Percentiles rank a stretch among this genome's conserved stretches.
Evolutionary conservation across 805 yeast species (phyloP).

Genomic region (Metschnikowia matae): DNA sequence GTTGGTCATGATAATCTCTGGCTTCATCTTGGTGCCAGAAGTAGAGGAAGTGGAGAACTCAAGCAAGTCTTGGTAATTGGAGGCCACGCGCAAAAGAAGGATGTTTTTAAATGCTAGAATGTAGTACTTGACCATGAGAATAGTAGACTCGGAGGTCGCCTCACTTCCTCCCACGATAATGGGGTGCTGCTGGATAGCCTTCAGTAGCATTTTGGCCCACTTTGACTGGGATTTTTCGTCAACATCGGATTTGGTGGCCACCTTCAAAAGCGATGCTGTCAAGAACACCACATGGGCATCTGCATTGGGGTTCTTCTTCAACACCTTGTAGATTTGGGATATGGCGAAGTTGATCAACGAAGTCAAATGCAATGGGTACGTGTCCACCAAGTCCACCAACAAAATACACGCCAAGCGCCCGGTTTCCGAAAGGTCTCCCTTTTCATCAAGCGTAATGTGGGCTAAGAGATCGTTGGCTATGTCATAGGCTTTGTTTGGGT

Average conservation of each 20-base stretch:
- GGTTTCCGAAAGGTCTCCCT: conserved; percentile 15
- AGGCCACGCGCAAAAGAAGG: conserved; percentile 28
- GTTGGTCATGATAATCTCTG: conserved; percentile 38
- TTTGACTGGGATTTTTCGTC: conserved; percentile 40
- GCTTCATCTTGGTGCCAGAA: conserved; percentile 38
- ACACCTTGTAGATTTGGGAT: conserved; percentile 34
- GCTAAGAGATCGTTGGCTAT: conserved; percentile 33
- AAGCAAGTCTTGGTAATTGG: conserved; percentile 37
- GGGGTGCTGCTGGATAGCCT: conserved; percentile 21
- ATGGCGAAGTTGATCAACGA: conserved; percentile 34
- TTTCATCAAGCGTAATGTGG: conserved; percentile 20
- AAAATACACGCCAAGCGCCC: conserved; percentile 27
- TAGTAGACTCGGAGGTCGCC: conserved; percentile 14
- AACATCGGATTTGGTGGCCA: conserved; percentile 34
- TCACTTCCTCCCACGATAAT: conserved; percentile 17
- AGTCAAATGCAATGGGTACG: conserved; percentile 33
- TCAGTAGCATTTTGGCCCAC: conserved; percentile 29
- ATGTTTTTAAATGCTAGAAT: conserved; percentile 30
- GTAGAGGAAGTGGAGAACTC: conserved; percentile 34
- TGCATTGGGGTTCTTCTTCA: conserved; percentile 30
- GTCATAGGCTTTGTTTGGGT: conserved; percentile 36
- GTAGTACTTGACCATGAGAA: conserved; percentile 30
- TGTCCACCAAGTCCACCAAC: conserved; percentile 36
- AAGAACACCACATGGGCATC: conserved; percentile 28
- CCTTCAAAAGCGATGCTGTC: conserved; percentile 28